Conservation (phyloP, 768 basidiomycete species). For the Tulasnella sp. region DNA sequence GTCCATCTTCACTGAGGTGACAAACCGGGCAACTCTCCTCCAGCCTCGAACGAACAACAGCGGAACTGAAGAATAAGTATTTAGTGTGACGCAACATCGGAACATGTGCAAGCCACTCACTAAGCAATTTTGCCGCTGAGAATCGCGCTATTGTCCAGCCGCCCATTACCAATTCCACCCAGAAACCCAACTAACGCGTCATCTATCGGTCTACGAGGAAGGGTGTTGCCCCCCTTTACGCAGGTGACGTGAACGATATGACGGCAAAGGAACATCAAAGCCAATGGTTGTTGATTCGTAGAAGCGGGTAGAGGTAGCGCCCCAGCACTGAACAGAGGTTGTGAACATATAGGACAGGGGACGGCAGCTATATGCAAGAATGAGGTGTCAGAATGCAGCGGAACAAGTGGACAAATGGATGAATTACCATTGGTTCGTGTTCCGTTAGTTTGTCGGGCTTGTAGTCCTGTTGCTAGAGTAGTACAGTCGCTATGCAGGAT, state of each 20-base stretch:
- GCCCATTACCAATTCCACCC: constrained; percentile 29
- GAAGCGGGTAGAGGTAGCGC: constrained; percentile 12
- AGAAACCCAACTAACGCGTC: constrained; percentile 35
- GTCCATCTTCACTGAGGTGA: constrained; percentile 42
- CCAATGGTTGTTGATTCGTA: constrained; percentile 37
- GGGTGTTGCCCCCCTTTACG: constrained; percentile 47
- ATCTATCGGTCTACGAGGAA: constrained; percentile 47
- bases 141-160: constrained; percentile 30
- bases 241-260: constrained; percentile 78
- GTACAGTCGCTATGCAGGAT: constrained; percentile 76
- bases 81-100: constrained; percentile 12
- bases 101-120: constrained; percentile 34
- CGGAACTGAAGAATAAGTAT: constrained; percentile 37
- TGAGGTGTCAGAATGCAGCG: neutral
- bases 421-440: constrained; percentile 63
- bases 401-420: neutral
- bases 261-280: constrained; percentile 72
- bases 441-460: constrained; percentile 65
- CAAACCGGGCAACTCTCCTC: constrained; percentile 69
- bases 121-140: constrained; percentile 63
- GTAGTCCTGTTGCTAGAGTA: constrained; percentile 52
- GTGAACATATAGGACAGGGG: constrained; percentile 53
- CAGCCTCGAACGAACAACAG: constrained; percentile 52
- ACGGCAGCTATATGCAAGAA: constrained; percentile 37
- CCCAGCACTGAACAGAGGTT: constrained; percentile 38